These are phyloP conservation scores for Trichosporon sp. DNA, from an alignment of 1,284 basidiomycete genomes.

Conservation along the genomic window DNA sequence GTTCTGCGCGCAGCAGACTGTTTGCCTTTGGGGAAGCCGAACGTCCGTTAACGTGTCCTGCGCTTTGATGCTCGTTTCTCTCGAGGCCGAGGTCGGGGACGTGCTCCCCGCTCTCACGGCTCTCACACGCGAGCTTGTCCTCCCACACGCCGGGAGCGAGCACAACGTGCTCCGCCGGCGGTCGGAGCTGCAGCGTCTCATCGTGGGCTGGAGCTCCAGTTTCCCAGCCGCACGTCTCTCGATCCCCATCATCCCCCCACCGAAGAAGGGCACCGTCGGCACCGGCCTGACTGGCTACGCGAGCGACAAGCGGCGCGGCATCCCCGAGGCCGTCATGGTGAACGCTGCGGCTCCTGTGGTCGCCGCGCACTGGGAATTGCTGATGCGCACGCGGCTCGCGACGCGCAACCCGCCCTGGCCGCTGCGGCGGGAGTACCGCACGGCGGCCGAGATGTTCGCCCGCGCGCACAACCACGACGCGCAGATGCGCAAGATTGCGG, in stretches of 20 bases:
- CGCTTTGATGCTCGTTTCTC: conserved; percentile 23
- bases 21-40: conserved; percentile 25
- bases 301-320: conserved; percentile 26
- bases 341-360: conserved; percentile 24
- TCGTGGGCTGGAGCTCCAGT: conserved; percentile 24
- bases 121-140: conserved; percentile 6
- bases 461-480: neutral
- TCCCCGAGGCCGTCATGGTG: conserved; percentile 31
- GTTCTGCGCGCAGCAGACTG: conserved; percentile 31
- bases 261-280: conserved; percentile 26
- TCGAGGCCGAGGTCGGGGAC: conserved; percentile 14
- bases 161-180: conserved; percentile 5
- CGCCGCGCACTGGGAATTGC: conserved; percentile 25
- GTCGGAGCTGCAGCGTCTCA: conserved; percentile 17
- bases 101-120: conserved; percentile 14
- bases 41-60: conserved; percentile 14
- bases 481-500: neutral
- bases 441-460: conserved; percentile 24
- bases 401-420: conserved; percentile 24
- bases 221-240: conserved; percentile 19
- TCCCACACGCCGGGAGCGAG: conserved; percentile 10
- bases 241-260: conserved; percentile 21
- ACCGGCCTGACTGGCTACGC: conserved; percentile 21
- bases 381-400: conserved; percentile 21
- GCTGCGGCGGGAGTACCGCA: neutral